A percentile compares a stretch with the other conserved stretches of the same genome.
phyloP scores from a whole-genome alignment of 208 protist species.

The Endotrypanum monterogeii region DNA sequence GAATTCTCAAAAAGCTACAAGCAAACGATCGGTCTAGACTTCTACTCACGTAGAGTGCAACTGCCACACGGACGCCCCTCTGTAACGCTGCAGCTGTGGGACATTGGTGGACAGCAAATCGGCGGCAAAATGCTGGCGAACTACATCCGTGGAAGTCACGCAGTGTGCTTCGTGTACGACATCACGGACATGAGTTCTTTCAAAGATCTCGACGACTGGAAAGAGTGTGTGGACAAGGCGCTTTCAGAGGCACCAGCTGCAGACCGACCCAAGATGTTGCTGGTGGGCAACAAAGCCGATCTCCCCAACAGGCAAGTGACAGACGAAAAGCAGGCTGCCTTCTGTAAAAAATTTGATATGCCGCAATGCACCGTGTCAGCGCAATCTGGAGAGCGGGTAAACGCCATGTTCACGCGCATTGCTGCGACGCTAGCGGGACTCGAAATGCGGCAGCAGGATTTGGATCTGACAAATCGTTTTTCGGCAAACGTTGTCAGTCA shows the following conservation, averaged over 20 bases:
- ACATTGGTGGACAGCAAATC: constrained; percentile 95
- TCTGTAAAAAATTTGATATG: constrained; percentile 61
- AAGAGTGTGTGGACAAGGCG: constrained; percentile 48
- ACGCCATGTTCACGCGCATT: constrained; percentile 77
- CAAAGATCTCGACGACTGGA: constrained; percentile 94
- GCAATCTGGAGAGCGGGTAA: constrained; percentile 91
- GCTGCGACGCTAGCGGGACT: constrained; percentile 88
- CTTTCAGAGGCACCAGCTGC: constrained; percentile 8
- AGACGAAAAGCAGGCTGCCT: constrained; percentile 60
- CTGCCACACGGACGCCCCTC: constrained; percentile 53
- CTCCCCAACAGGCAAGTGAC: constrained; percentile 87
- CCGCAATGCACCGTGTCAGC: constrained; percentile 86
- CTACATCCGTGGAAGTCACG: constrained; percentile 93
- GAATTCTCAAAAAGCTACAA: constrained; percentile 91
- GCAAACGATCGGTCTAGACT: constrained; percentile 96
- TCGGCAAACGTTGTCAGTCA: constrained; percentile 48
- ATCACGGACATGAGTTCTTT: constrained; percentile 92
- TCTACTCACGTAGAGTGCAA: constrained; percentile 92
- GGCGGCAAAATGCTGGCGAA: constrained; percentile 94
- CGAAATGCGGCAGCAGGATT: constrained; percentile 65
- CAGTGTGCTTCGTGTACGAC: constrained; percentile 94
- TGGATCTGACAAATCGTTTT: constrained; percentile 65
- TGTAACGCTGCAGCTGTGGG: constrained; percentile 94
- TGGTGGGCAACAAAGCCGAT: constrained; percentile 94
- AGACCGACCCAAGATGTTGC: constrained; percentile 60